A percentile compares a stretch with the other conserved stretches of the same genome.
Conservation (phyloP, 2,329 filamentous ascomycete genomes). For the Penicillium palitans region DNA sequence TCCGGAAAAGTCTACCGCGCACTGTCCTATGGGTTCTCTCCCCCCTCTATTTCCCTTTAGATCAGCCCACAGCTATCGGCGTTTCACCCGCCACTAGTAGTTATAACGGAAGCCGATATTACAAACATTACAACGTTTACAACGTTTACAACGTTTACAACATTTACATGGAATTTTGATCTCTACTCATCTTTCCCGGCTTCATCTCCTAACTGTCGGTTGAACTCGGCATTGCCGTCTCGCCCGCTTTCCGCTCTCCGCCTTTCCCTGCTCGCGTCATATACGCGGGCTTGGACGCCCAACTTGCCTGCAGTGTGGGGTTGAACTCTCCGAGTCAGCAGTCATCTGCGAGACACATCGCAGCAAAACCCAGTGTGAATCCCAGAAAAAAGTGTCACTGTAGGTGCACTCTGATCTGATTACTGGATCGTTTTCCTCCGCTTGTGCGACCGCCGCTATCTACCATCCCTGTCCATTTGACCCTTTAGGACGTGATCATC, state of each 20-base stretch:
- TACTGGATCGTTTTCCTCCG: slow-evolving; percentile 9
- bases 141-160: not conserved
- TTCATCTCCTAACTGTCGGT: slow-evolving; percentile 3
- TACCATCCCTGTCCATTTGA: slow-evolving; percentile 9
- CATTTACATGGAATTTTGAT: not conserved
- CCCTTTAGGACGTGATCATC: slow-evolving; percentile 9
- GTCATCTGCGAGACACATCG: slow-evolving; percentile 7
- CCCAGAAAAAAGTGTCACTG: not conserved
- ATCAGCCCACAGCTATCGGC: not conserved
- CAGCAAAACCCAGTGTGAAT: slow-evolving; percentile 2
- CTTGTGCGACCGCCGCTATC: slow-evolving; percentile 18
- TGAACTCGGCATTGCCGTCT: slow-evolving; percentile 16
- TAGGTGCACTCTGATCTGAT: slow-evolving; percentile 6
- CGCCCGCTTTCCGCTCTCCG: slow-evolving; percentile 15
- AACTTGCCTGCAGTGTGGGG: slow-evolving; percentile 11
- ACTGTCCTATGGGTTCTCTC: not conserved
- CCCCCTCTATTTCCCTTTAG: not conserved
- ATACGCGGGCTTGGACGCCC: not conserved
- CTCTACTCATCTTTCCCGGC: not conserved
- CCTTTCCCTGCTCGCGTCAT: not conserved
- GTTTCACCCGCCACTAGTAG: not conserved
- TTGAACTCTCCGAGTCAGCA: slow-evolving; percentile 1
- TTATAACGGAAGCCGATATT: not conserved
- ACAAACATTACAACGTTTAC: not conserved
- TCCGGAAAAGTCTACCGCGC: slow-evolving; percentile 3